Conservation (phyloP, 2,329 filamentous ascomycete species). For the Aschersonia sp. region DNA sequence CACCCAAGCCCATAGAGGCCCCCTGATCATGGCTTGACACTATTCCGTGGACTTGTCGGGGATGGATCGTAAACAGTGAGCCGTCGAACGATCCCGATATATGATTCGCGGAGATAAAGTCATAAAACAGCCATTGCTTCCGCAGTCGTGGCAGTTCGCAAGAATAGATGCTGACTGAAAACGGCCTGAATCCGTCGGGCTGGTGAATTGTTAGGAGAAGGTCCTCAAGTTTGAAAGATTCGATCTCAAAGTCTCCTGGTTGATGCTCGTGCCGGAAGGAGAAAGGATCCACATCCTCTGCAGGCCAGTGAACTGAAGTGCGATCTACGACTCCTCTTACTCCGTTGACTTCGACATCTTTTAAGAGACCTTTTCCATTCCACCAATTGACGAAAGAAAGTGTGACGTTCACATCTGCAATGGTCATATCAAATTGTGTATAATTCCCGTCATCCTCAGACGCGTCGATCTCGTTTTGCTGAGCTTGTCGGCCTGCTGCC, state of each 20-base stretch:
- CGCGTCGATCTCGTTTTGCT: conserved; percentile 16
- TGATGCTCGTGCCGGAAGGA: conserved; percentile 78
- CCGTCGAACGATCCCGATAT: conserved; percentile 94
- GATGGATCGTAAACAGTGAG: conserved; percentile 93
- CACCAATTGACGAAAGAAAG: conserved; percentile 98
- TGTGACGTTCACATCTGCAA: conserved; percentile 91
- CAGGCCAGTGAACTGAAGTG: conserved; percentile 58
- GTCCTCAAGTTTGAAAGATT: conserved; percentile 93
- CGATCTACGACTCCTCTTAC: conserved; percentile 86
- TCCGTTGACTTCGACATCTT: conserved; percentile 87
- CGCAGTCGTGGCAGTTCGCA: conserved; percentile 85
- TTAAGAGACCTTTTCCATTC: conserved; percentile 83
- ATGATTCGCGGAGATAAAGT: conserved; percentile 87
- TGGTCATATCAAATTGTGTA: conserved; percentile 90
- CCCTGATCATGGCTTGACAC: conserved; percentile 44
- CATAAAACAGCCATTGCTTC: conserved; percentile 96
- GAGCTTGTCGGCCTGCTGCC: conserved; percentile 50
- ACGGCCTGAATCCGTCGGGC: conserved; percentile 81
- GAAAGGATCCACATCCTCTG: conserved; percentile 59
- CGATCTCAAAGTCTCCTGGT: conserved; percentile 91
- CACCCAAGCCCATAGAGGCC: conserved; percentile 41
- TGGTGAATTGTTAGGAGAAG: conserved; percentile 84
- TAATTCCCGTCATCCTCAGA: conserved; percentile 79
- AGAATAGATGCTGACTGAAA: conserved; percentile 87
- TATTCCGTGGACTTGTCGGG: conserved; percentile 73